Evolutionary conservation across 1,284 basidiomycete species (phyloP).

Genomic region (Cryptococcus maquisensis): DNA sequence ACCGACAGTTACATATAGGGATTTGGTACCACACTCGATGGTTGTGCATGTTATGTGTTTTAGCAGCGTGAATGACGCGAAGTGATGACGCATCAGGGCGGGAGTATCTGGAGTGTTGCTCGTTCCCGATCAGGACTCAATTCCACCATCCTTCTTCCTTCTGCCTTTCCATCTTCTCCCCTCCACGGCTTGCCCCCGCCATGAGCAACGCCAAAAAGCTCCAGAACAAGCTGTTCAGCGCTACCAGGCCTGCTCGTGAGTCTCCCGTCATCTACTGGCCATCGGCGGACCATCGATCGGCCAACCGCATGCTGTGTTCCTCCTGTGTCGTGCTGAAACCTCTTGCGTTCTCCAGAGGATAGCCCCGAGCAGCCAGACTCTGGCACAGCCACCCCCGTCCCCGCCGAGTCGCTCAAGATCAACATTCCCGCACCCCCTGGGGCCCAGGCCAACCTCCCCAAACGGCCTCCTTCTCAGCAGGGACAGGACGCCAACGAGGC

Average conservation of each 20-base stretch:
- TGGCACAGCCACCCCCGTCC: constrained; percentile 23
- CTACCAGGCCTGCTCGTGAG: constrained; percentile 3
- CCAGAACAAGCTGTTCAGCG: constrained; percentile 70
- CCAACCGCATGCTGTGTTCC: neutral
- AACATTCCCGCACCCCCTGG: constrained; percentile 63
- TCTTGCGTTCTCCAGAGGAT: no score
- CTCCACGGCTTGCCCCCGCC: constrained; percentile 1
- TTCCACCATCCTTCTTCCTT: neutral
- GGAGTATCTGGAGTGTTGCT: no score
- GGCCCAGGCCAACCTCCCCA: constrained; percentile 39
- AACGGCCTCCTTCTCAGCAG: constrained; percentile 25
- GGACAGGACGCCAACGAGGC: constrained; percentile 20
- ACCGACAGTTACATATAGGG: no score
- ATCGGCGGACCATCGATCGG: no score
- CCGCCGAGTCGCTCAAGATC: constrained; percentile 58
- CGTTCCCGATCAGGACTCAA: neutral
- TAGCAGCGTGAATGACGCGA: no score
- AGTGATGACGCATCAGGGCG: no score
- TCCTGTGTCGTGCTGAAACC: neutral
- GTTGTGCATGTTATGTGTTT: no score
- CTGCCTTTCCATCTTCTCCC: neutral
- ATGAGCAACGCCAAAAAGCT: constrained; percentile 58
- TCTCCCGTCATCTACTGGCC: neutral
- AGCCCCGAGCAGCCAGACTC: constrained; percentile 12
- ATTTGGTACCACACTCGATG: no score